These are phyloP conservation scores for Fusarium circinatum DNA, from an alignment of 2,329 filamentous ascomycete genomes.

Conservation along the genomic window DNA sequence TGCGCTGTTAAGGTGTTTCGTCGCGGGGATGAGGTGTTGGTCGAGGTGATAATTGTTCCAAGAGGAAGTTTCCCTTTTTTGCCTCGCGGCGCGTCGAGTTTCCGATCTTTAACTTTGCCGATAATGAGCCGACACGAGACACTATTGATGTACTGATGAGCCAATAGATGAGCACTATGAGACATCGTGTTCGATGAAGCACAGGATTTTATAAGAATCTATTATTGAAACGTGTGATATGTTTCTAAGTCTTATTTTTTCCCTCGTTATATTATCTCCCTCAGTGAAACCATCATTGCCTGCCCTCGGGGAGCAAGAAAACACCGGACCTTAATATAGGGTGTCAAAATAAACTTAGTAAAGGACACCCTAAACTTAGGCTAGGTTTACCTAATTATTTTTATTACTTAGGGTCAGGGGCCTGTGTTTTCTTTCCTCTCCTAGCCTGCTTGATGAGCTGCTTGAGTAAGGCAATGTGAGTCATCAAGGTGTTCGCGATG, in stretches of 20 bases:
- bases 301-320: no score
- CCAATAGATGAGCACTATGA: slow-evolving; percentile 24
- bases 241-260: neutral
- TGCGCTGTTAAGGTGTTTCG: slow-evolving; percentile 30
- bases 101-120: slow-evolving; percentile 37
- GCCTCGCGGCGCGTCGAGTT: slow-evolving; percentile 38
- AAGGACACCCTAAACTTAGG: no score
- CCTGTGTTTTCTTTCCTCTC: no score
- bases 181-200: slow-evolving; percentile 29
- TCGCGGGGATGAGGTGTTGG: slow-evolving; percentile 23
- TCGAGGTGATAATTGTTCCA: slow-evolving; percentile 33
- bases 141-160: slow-evolving; percentile 5
- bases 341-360: no score
- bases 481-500: slow-evolving; percentile 16
- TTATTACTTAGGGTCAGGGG: no score
- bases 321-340: no score
- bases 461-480: slow-evolving; percentile 1
- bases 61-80: slow-evolving; percentile 37
- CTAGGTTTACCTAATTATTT: no score
- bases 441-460: neutral
- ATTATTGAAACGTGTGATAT: neutral
- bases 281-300: neutral
- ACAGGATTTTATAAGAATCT: neutral
- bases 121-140: slow-evolving; percentile 43
- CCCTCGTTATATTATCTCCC: neutral